These are phyloP conservation scores for Sarcodon aspratus DNA, from an alignment of 768 basidiomycete genomes.

Conservation along the genomic window DNA sequence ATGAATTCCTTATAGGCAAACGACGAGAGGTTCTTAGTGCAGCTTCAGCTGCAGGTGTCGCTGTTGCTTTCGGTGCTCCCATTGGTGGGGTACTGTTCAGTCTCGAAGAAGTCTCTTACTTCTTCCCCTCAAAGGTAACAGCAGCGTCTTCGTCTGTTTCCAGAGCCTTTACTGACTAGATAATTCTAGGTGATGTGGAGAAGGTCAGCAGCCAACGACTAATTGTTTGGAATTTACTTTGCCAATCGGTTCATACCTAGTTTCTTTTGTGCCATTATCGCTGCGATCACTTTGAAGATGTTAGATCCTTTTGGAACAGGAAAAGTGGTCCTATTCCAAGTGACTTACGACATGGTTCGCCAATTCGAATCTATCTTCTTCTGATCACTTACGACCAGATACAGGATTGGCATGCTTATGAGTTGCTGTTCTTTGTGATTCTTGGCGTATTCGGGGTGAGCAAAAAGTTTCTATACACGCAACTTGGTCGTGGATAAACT, in stretches of 20 bases:
- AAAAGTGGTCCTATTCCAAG: constrained; percentile 95
- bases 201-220: neutral
- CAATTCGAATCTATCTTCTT: neutral
- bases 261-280: constrained; percentile 94
- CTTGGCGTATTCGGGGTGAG: constrained; percentile 92
- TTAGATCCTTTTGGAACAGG: constrained; percentile 97
- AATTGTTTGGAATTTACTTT: neutral
- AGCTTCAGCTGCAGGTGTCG: constrained; percentile 94
- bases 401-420: constrained; percentile 94
- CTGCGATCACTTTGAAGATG: constrained; percentile 79
- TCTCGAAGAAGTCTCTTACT: constrained; percentile 94
- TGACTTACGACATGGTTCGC: constrained; percentile 71
- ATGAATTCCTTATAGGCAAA: constrained; percentile 35
- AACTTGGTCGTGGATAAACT: neutral
- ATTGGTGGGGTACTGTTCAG: constrained; percentile 98
- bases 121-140: constrained; percentile 88
- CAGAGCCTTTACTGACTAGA: too few relatives aligned
- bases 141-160: too few relatives aligned
- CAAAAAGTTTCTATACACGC: constrained; percentile 2
- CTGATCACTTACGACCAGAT: neutral
- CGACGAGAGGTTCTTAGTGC: constrained; percentile 90
- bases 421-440: constrained; percentile 92
- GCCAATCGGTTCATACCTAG: constrained; percentile 44
- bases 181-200: neutral
- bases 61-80: constrained; percentile 96